Percentiles rank a stretch among this genome's conserved stretches.
phyloP scores from a whole-genome alignment of 306 rosid genomes.

The Quercus mongolica region DNA sequence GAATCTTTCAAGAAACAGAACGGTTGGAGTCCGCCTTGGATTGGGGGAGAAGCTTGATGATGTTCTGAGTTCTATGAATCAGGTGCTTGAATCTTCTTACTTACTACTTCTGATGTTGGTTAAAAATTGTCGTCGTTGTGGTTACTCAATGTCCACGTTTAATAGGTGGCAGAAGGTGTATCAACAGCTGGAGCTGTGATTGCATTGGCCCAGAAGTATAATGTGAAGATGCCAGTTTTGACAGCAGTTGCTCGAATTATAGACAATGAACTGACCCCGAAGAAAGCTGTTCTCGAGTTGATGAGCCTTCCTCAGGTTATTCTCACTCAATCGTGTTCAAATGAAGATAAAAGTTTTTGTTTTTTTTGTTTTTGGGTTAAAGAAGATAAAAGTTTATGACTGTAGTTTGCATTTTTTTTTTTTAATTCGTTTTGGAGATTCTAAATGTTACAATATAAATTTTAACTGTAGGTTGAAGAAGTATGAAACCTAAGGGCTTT shows the following conservation, averaged over 20 bases:
- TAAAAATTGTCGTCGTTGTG: neutral
- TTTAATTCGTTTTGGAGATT: neutral
- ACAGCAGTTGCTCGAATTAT: conserved; percentile 92
- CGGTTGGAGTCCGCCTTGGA: conserved; percentile 87
- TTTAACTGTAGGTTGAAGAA: conserved; percentile 50
- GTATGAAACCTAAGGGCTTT: conserved; percentile 26
- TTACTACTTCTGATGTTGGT: neutral
- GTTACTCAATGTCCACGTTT: neutral
- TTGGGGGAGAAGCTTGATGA: conserved; percentile 82
- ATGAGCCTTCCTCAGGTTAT: conserved; percentile 92
- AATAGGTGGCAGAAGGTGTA: conserved; percentile 92
- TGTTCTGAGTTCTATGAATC: conserved; percentile 77
- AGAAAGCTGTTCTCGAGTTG: conserved; percentile 82
- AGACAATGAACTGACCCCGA: conserved; percentile 81
- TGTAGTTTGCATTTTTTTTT: too few species aligned
- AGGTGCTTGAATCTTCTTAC: conserved; percentile 42
- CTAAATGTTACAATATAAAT: neutral
- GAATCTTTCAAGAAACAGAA: conserved; percentile 86
- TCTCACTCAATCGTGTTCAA: conserved; percentile 3
- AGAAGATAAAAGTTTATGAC: neutral
- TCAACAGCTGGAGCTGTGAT: conserved; percentile 97
- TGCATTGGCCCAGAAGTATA: conserved; percentile 82
- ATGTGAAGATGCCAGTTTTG: conserved; percentile 92
- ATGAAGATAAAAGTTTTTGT: neutral
- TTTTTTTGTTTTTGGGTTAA: too few species aligned